Conservation (phyloP, 2,329 filamentous ascomycete genomes). For the Emericellopsis cladophorae region DNA sequence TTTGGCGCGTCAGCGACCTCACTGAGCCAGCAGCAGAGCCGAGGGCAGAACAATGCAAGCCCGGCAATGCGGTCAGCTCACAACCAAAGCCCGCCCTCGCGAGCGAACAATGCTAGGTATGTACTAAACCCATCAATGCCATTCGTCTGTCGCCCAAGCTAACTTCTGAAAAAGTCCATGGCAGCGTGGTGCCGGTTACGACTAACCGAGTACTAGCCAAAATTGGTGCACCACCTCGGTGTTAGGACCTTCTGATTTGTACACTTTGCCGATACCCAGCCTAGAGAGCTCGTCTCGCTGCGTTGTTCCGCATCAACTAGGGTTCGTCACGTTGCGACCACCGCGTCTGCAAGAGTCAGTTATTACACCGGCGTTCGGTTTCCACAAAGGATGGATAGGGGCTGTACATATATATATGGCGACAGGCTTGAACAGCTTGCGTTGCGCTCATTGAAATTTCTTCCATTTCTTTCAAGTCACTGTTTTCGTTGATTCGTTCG, state of each 20-base stretch:
- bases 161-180: constrained; percentile 21
- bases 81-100: constrained; percentile 20
- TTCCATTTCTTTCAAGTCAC: no score
- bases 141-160: constrained; percentile 2
- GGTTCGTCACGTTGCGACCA: no score
- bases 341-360: no score
- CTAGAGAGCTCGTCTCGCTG: no score
- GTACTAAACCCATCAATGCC: background rate
- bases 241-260: constrained; percentile 9
- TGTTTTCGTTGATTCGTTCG: no score
- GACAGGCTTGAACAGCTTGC: no score
- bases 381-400: no score
- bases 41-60: constrained; percentile 18
- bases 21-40: constrained; percentile 13
- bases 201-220: constrained; percentile 10
- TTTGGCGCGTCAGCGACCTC: constrained; percentile 16
- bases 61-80: constrained; percentile 13
- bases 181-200: constrained; percentile 32
- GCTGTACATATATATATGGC: no score
- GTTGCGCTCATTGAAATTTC: no score
- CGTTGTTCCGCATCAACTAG: no score
- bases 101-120: background rate
- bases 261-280: no score
- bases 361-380: no score
- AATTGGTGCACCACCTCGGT: constrained; percentile 10